Conservation (phyloP, 768 basidiomycete species). For the Suillus americanus region DNA sequence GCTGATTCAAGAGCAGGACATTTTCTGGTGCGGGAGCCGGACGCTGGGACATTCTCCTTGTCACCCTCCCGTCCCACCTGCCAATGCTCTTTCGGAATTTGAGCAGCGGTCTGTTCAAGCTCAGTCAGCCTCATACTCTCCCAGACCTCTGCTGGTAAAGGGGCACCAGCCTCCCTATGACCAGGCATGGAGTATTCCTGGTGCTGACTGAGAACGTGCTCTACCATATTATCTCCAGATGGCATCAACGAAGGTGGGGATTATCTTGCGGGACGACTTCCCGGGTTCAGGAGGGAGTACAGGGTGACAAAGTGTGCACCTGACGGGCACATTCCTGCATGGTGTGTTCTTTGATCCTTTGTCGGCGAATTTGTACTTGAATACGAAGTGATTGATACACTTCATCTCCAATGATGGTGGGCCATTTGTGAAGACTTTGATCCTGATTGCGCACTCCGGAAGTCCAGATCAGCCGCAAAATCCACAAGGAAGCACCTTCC, state of each 20-base stretch:
- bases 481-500: not conserved
- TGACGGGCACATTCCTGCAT: not conserved
- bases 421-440: not conserved
- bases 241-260: not conserved
- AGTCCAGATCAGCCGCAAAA: not conserved
- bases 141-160: not conserved
- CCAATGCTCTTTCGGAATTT: not conserved
- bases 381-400: not conserved
- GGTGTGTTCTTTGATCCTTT: not conserved
- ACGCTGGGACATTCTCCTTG: not conserved
- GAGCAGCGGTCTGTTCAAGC: not conserved
- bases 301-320: not conserved
- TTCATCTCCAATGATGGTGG: not conserved
- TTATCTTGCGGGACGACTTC: not conserved
- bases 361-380: not conserved
- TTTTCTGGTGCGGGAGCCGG: not conserved
- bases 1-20: not conserved
- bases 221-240: not conserved
- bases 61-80: not conserved
- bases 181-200: not conserved
- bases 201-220: not conserved
- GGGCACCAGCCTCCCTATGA: not conserved
- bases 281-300: not conserved
- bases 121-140: not conserved
- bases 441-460: not conserved